These are phyloP conservation scores for Ganoderma leucocontextum DNA, from an alignment of 1,284 basidiomycete genomes.

Conservation along the genomic window DNA sequence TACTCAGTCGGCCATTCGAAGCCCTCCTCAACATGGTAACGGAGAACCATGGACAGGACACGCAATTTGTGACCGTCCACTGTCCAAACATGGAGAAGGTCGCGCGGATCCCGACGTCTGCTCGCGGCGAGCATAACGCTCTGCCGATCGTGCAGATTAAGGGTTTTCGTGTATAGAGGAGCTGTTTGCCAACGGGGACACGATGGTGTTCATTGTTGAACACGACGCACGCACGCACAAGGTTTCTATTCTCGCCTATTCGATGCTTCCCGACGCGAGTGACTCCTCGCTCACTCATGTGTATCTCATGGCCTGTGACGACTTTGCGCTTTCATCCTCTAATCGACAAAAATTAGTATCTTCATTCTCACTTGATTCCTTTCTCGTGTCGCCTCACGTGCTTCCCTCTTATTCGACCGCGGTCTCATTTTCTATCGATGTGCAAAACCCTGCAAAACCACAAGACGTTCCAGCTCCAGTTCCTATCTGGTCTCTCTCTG, in stretches of 20 bases:
- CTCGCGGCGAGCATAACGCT: conserved; percentile 15
- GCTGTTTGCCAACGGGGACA: not conserved
- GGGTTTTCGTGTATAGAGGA: conserved; percentile 15
- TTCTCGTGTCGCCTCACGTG: no score
- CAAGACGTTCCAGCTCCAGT: no score
- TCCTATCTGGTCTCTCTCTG: no score
- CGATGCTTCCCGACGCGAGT: no score
- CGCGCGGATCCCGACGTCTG: conserved; percentile 37
- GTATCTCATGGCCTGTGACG: no score
- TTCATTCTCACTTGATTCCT: no score
- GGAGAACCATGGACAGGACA: conserved; percentile 33
- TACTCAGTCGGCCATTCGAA: conserved; percentile 47
- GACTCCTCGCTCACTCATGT: no score
- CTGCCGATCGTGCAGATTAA: not conserved
- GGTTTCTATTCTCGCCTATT: not conserved
- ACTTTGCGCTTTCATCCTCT: no score
- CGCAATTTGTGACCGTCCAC: conserved; percentile 37
- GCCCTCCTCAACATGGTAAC: conserved; percentile 39
- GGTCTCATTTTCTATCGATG: no score
- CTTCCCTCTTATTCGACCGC: no score
- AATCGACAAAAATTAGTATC: no score
- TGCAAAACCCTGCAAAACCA: no score
- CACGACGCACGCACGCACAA: not conserved
- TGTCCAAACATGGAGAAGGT: conserved; percentile 36
- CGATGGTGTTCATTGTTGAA: not conserved